phyloP scores from a whole-genome alignment of 1,139 yeast genomes.

The Pneumocystis canis region DNA sequence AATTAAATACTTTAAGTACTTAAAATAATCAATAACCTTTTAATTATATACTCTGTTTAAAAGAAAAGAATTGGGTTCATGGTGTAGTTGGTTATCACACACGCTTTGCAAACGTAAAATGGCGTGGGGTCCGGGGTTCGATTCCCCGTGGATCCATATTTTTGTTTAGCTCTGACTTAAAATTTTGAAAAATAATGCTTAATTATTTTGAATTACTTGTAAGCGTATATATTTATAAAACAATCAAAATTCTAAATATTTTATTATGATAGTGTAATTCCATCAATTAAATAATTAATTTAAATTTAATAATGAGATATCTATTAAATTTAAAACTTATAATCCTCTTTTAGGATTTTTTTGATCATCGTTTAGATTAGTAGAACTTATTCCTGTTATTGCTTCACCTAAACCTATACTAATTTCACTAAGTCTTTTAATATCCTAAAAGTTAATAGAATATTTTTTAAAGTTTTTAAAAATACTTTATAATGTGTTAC shows the following conservation, averaged over 20 bases:
- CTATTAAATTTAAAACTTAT: slow-evolving; percentile 22
- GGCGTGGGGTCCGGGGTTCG: slow-evolving; percentile 1
- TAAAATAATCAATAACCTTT: too few relatives aligned
- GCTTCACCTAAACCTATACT: slow-evolving; percentile 65
- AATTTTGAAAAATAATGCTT: not conserved
- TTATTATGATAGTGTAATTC: too few relatives aligned
- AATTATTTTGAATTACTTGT: too few relatives aligned
- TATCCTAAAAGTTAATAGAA: slow-evolving; percentile 33
- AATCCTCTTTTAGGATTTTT: slow-evolving; percentile 41
- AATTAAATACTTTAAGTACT: too few relatives aligned
- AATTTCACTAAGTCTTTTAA: slow-evolving; percentile 48
- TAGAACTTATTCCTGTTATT: slow-evolving; percentile 55
- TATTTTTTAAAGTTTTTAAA: not conserved
- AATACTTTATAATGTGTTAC: slow-evolving; percentile 42
- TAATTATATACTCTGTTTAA: too few relatives aligned
- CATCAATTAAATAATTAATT: too few relatives aligned
- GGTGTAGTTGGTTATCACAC: not conserved
- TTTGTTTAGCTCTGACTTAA: not conserved
- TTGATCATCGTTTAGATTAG: slow-evolving; percentile 35
- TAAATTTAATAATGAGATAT: not conserved
- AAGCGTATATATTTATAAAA: too few relatives aligned
- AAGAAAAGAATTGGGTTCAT: not conserved
- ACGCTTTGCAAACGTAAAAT: not conserved
- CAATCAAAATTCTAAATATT: too few relatives aligned
- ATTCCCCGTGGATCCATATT: not conserved